Conservation (phyloP, 805 yeast species). For the Metschnikowia orientalis region DNA sequence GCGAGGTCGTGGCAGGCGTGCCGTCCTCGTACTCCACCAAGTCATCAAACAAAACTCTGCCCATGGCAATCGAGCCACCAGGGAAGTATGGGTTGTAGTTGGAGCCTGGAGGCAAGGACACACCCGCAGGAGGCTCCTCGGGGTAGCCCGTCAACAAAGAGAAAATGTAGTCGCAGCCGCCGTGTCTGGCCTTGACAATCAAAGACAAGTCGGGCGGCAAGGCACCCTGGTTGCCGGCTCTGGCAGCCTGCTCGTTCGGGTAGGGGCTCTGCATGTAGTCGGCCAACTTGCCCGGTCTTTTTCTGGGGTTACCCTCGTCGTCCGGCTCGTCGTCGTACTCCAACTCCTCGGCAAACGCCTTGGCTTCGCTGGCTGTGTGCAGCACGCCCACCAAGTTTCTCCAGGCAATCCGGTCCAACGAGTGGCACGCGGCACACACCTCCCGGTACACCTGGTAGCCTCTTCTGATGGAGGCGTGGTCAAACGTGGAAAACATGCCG, state of each 20-base stretch:
- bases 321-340: constrained; percentile 97
- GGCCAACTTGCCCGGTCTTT: constrained; percentile 97
- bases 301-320: constrained; percentile 95
- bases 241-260: constrained; percentile 97
- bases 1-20: constrained; percentile 96
- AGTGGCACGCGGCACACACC: constrained; percentile 99
- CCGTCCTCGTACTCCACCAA: constrained; percentile 98
- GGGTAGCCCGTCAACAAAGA: constrained; percentile 96
- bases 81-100: constrained; percentile 99
- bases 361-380: constrained; percentile 84
- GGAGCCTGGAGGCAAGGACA: constrained; percentile 82
- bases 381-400: constrained; percentile 96
- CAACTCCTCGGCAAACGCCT: constrained; percentile 90
- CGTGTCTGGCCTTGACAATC: constrained; percentile 98
- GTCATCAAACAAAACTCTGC: constrained; percentile 94
- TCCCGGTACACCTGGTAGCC: constrained; percentile 98
- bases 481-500: constrained; percentile 87
- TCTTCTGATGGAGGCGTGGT: constrained; percentile 95
- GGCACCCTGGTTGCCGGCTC: constrained; percentile 99
- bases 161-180: constrained; percentile 94
- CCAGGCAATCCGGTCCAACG: constrained; percentile 96
- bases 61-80: constrained; percentile 99
- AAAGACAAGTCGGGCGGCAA: constrained; percentile 96
- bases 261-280: constrained; percentile 94
- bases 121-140: constrained; percentile 98